Evolutionary conservation across 768 basidiomycete genomes (phyloP), one percentile per base, ranked within the genome.

Genomic region (Suillus placidus): DNA sequence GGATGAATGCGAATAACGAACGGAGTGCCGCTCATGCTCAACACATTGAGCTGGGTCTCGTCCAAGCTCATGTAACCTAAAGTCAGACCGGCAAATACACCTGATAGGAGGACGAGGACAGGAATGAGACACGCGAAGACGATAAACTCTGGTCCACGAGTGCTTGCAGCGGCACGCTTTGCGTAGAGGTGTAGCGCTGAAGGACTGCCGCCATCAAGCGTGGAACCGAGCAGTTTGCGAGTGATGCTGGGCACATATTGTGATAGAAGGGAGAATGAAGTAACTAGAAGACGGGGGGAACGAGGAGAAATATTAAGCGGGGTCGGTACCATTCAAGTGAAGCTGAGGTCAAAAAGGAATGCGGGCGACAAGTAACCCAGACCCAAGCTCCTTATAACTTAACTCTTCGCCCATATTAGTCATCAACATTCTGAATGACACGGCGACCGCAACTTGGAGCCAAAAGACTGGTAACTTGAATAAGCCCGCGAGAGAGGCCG

Each of bases 41-140:
- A 79, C 3, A 97, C 95, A 73, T 91, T 89, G 51, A 97, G 85
- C 82, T 95, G 94, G 47, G 94, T 95, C 77, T 92, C 92, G 78
- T 97, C 94, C 75, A 96, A 84, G 70, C 90, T 92, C 91, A 96
- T 95, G 77, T 94, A 95, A 40, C 94, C 94, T 55, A 96, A 81
- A 65, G 95, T 96, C 69, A 95, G 82, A 77, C 95, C 92, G 83
- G 94, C 94, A 85, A 95, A 95, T 65, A 94, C 71, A 74, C 94
- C 94, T 65, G 91, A 94, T 68, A 91, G 73, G 57, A 94, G 74
- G 61, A 95, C 94, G 71, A 95, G 88, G 40, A 94, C 73, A 61
- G 94, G 94, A 52, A 95, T 94, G 78, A 95, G 88, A 71, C 78
- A 76, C 9, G 80, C 81, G 66, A 80, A 81, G 64, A 79, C 73